Percentiles rank a stretch among this genome's conserved stretches.
These are phyloP conservation scores for Volvox africanus DNA, from an alignment of 139 green algal species.

Conservation along the genomic window DNA sequence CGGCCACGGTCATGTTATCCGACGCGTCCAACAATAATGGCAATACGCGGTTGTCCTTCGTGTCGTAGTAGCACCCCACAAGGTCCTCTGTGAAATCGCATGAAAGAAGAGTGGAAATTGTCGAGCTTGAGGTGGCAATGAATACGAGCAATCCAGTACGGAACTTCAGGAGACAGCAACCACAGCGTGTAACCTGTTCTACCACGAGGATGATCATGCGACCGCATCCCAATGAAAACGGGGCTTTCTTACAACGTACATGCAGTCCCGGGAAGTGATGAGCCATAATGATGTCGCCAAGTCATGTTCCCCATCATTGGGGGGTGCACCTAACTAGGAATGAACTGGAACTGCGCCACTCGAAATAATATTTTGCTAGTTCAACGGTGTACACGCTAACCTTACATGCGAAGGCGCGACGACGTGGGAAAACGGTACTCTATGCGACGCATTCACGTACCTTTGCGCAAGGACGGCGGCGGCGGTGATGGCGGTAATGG, in stretches of 20 bases:
- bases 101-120: neutral
- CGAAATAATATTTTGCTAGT: too few species aligned
- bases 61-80: neutral
- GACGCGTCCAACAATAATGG: neutral
- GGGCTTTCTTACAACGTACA: too few species aligned
- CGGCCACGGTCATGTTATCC: neutral
- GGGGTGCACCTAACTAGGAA: too few species aligned
- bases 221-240: neutral
- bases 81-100: neutral
- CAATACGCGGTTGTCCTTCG: neutral
- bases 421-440: too few species aligned
- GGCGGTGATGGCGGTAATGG: neutral
- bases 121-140: neutral
- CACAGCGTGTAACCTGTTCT: neutral
- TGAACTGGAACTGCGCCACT: too few species aligned
- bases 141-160: neutral
- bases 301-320: too few species aligned
- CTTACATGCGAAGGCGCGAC: too few species aligned
- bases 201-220: neutral
- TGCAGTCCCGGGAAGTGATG: too few species aligned
- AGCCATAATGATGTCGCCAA: too few species aligned
- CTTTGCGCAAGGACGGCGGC: conserved; percentile 1
- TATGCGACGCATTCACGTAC: neutral
- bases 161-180: neutral
- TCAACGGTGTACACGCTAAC: too few species aligned